Percentiles rank a stretch among this genome's conserved stretches.
Conservation (phyloP, 2,329 filamentous ascomycete species). For the Talaromyces piceae region DNA sequence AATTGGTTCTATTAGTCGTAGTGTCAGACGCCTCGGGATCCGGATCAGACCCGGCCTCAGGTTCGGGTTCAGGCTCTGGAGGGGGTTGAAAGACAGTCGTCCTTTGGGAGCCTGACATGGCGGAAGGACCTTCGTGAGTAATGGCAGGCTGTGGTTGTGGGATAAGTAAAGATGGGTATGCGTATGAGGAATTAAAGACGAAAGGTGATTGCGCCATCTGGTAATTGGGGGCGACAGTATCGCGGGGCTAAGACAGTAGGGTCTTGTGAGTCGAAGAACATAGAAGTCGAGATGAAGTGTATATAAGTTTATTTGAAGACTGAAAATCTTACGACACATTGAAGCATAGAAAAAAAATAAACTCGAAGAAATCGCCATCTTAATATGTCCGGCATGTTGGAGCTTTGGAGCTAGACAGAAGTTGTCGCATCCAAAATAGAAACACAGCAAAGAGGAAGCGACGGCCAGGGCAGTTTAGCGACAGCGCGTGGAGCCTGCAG, state of each 20-base stretch:
- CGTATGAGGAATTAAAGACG: conserved; percentile 16
- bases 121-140: too few species aligned
- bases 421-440: conserved; percentile 7
- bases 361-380: conserved; percentile 5
- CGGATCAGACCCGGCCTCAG: background rate
- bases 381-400: conserved; percentile 4
- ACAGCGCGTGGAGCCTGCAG: conserved; percentile 3
- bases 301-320: background rate
- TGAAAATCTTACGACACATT: conserved; percentile 10
- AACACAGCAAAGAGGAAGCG: conserved; percentile 1
- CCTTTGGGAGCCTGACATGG: too few species aligned
- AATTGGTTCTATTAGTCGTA: background rate
- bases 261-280: background rate
- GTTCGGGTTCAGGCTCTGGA: background rate
- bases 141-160: background rate
- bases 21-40: background rate
- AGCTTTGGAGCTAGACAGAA: conserved; percentile 4
- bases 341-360: background rate
- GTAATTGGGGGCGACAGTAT: conserved; percentile 10
- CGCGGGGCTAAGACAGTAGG: background rate
- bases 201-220: conserved; percentile 5
- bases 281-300: background rate
- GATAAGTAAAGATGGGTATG: background rate
- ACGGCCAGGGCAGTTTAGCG: conserved; percentile 1
- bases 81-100: too few species aligned